phyloP scores from a whole-genome alignment of 1,139 yeast genomes.

The Taphrina pruni region DNA sequence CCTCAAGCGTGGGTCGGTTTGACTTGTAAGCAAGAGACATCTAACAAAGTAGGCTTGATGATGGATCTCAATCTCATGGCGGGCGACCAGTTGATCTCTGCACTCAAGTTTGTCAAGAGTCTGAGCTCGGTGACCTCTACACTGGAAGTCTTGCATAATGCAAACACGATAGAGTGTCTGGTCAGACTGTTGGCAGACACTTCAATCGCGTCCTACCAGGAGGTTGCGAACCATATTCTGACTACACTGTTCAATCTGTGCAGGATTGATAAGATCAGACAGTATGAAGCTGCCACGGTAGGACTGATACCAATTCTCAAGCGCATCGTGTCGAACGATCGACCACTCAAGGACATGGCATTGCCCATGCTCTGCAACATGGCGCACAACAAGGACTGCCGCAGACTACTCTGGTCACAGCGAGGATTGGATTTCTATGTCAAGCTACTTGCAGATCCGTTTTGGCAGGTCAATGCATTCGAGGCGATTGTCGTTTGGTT shows the following conservation, averaged over 20 bases:
- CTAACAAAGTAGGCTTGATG: constrained; percentile 43
- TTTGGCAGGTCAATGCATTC: constrained; percentile 73
- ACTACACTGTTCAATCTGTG: constrained; percentile 59
- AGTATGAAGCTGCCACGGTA: constrained; percentile 60
- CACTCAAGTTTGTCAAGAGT: constrained; percentile 51
- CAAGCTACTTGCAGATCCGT: constrained; percentile 62
- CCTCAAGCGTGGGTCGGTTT: constrained; percentile 31
- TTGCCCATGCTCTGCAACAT: constrained; percentile 69
- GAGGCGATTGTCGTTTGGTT: constrained; percentile 59
- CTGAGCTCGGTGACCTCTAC: constrained; percentile 49
- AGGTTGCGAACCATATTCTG: constrained; percentile 49
- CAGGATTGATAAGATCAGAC: constrained; percentile 62
- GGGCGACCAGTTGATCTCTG: constrained; percentile 46
- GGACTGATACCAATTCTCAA: constrained; percentile 64
- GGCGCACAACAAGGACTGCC: constrained; percentile 58
- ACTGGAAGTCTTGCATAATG: constrained; percentile 48
- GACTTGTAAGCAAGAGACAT: not conserved
- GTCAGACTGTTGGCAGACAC: constrained; percentile 44
- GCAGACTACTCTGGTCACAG: constrained; percentile 54
- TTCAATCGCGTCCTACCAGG: constrained; percentile 42
- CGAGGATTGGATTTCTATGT: constrained; percentile 59
- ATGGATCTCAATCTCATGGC: constrained; percentile 46
- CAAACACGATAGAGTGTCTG: constrained; percentile 51
- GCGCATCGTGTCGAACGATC: constrained; percentile 56
- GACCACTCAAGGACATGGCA: constrained; percentile 66